These are phyloP conservation scores for Monosporozyma siamensis DNA, from an alignment of 805 yeast species.

Conservation along the genomic window DNA sequence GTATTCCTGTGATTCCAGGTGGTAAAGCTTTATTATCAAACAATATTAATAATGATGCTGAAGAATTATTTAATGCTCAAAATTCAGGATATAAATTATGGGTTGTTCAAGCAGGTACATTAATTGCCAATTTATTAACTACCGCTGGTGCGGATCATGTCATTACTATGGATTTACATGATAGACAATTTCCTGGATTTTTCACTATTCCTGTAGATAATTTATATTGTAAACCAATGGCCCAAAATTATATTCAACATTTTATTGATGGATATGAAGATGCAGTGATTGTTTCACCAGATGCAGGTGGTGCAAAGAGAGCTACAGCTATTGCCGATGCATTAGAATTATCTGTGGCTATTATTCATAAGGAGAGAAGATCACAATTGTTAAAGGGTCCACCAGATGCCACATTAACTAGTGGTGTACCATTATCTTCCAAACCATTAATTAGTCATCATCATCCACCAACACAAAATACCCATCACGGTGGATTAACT, in stretches of 20 bases:
- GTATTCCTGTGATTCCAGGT: conserved; percentile 32
- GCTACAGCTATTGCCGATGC: conserved; percentile 93
- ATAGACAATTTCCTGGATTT: conserved; percentile 96
- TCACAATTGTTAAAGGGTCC: conserved; percentile 33
- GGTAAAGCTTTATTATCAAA: conserved; percentile 24
- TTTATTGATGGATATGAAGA: conserved; percentile 71
- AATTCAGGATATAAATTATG: conserved; percentile 80
- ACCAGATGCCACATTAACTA: conserved; percentile 26
- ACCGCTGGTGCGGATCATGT: conserved; percentile 95
- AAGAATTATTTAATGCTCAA: conserved; percentile 31
- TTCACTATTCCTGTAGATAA: conserved; percentile 96
- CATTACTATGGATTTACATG: conserved; percentile 96
- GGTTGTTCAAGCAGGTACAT: conserved; percentile 92
- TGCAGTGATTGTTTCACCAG: conserved; percentile 92
- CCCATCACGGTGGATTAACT: too few species aligned
- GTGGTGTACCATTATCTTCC: conserved; percentile 18
- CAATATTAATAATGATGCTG: conserved; percentile 20
- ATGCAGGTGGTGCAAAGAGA: conserved; percentile 98
- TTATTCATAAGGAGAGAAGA: conserved; percentile 89
- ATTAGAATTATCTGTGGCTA: conserved; percentile 79
- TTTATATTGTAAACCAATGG: conserved; percentile 75
- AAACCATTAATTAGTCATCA: conserved; percentile 3
- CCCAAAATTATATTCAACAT: conserved; percentile 74
- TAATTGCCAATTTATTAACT: conserved; percentile 77
- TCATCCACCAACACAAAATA: too few species aligned